Conservation (phyloP, 169 alveolate species). For the Theileria parva region DNA sequence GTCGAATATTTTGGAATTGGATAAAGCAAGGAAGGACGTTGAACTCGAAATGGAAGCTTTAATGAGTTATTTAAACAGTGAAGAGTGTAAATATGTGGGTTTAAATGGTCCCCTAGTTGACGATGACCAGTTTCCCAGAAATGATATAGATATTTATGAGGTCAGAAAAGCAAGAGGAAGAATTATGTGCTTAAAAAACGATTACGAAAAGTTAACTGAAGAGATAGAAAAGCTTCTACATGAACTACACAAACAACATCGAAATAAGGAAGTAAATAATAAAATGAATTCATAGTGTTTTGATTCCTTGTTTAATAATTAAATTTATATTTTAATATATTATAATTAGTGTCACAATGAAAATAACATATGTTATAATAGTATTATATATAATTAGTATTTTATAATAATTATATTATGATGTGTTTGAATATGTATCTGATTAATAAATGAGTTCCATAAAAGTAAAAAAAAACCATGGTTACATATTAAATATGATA, state of each 20-base stretch:
- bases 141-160: constrained; percentile 72
- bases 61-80: constrained; percentile 62
- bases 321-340: not conserved
- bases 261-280: constrained; percentile 11
- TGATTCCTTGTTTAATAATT: not conserved
- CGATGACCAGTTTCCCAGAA: constrained; percentile 70
- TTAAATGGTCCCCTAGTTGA: constrained; percentile 70
- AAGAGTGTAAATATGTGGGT: constrained; percentile 72
- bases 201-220: constrained; percentile 35
- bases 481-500: no score
- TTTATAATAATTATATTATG: no score
- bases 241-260: constrained; percentile 21
- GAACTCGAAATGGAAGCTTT: constrained; percentile 72
- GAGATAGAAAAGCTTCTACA: constrained; percentile 41
- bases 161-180: constrained; percentile 72
- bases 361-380: no score
- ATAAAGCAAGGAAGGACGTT: constrained; percentile 57
- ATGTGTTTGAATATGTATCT: no score
- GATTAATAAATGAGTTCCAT: no score
- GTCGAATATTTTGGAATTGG: constrained; percentile 47
- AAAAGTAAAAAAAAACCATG: no score
- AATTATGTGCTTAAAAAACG: constrained; percentile 67
- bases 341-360: not conserved
- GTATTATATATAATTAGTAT: no score
- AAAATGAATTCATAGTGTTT: not conserved